Evolutionary conservation across 352 stramenopile genomes (phyloP), one percentile per base, ranked within the genome.

Genomic region (Phytopythium cucurbitacearum): DNA sequence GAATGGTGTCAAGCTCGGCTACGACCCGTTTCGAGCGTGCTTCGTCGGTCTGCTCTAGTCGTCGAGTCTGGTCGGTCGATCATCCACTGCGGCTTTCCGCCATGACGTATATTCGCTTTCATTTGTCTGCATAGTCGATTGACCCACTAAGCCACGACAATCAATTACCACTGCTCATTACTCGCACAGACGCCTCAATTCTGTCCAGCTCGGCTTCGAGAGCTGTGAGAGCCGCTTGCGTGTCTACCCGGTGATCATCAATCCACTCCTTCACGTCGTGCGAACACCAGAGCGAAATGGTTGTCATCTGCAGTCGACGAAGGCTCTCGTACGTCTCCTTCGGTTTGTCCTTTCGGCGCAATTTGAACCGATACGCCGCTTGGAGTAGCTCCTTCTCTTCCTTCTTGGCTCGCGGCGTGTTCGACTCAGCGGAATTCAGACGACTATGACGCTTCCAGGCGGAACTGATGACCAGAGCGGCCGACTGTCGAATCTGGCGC

Each of bases 381-480:
- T 28, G 21, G 21, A 28, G 21, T 2, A 28, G 21, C 21, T 2
- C 1, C 21, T 28, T 28, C 21, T 13, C 21, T 32, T 37, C 9
- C 4, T 47, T 40, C 11, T n/a, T 43, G n/a, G 39, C 39, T 43
- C n/a, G 11, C 39, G 39, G 1, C 11, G 39, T n/a, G 11, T 12
- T 43, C 11, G 39, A 43, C 1, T 43, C 39, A 28, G 21, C 21
- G 2, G 7, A 9, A 15, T 12, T 53, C 38, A 28, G 28, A 32
- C 49, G 3, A 6, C 16, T 53, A 33, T 72, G 55, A n/a, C 39
- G 51, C 21, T 40, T 36, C 77, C 77, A 88, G 2, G 71, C 67
- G 8, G 49, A 51, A 1, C 57, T 54, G 46, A 88, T 81, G 1
- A 88, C 62, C 33, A 40, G 53, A 7, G 63, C 62, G 7, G 58